These are phyloP conservation scores for Hymenochaete sp. DNA, from an alignment of 1,284 basidiomycete species.

Conservation along the genomic window DNA sequence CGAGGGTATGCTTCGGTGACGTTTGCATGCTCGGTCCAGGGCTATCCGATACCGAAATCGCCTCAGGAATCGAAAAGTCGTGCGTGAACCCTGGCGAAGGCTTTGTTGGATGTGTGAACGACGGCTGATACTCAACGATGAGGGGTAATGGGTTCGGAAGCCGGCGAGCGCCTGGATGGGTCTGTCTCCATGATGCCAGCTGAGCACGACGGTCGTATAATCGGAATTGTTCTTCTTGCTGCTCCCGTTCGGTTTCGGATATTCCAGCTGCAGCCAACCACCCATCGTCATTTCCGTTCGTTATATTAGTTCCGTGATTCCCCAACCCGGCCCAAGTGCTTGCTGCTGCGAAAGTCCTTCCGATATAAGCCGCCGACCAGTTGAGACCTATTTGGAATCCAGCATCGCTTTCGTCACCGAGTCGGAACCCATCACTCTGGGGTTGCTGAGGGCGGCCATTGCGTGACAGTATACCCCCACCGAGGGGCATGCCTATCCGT, in stretches of 20 bases:
- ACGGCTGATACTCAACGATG: constrained; percentile 37
- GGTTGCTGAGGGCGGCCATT: constrained; percentile 26
- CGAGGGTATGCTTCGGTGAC: constrained; percentile 7
- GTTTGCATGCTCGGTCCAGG: constrained; percentile 14
- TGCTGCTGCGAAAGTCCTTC: no score
- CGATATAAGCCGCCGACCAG: no score
- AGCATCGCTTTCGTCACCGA: no score
- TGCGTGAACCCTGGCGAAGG: constrained; percentile 52
- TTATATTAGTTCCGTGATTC: neutral
- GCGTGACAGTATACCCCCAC: constrained; percentile 53
- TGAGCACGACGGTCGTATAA: neutral
- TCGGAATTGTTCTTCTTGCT: neutral
- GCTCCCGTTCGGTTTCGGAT: constrained; percentile 1
- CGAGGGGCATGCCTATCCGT: constrained; percentile 50
- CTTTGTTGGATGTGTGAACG: constrained; percentile 54
- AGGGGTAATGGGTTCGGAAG: neutral
- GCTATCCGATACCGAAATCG: constrained; percentile 3
- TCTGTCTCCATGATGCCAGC: no score
- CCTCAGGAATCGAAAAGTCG: constrained; percentile 39
- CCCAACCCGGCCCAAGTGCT: neutral
- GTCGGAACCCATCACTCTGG: no score
- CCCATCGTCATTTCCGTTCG: constrained; percentile 8
- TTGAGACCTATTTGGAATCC: no score
- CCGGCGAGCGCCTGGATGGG: neutral
- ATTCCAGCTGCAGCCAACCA: constrained; percentile 5